These are phyloP conservation scores for Rhodotorula sp. DNA, from an alignment of 1,284 basidiomycete genomes.

Conservation along the genomic window DNA sequence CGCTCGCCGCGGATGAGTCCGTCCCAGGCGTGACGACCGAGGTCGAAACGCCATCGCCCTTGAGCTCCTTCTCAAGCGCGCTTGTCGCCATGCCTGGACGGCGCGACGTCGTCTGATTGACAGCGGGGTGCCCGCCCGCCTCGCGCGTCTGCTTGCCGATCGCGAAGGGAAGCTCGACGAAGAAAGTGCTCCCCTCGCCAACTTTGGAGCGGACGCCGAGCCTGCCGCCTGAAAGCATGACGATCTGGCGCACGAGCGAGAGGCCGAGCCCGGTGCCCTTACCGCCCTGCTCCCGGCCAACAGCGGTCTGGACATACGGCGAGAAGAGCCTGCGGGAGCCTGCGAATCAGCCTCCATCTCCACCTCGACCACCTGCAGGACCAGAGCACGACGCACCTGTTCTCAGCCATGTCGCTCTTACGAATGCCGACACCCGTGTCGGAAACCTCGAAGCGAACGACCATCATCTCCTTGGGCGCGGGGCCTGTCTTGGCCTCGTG, in stretches of 20 bases:
- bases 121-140: neutral
- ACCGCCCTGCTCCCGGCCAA: conserved; percentile 70
- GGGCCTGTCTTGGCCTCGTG: conserved; percentile 31
- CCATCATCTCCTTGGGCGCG: conserved; percentile 44
- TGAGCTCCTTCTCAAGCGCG: conserved; percentile 6
- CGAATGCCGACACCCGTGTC: conserved; percentile 80
- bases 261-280: conserved; percentile 58
- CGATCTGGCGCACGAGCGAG: conserved; percentile 84
- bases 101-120: neutral
- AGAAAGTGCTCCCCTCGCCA: conserved; percentile 62
- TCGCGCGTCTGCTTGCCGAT: conserved; percentile 13
- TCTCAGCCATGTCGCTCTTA: conserved; percentile 68
- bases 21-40: conserved; percentile 6
- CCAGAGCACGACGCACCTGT: conserved; percentile 53
- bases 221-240: conserved; percentile 76
- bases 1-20: conserved; percentile 19
- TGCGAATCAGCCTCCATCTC: neutral
- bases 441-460: conserved; percentile 75
- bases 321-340: conserved; percentile 39
- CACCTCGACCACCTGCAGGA: neutral
- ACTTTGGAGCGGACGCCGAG: conserved; percentile 60
- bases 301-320: conserved; percentile 52
- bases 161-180: conserved; percentile 66
- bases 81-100: neutral
- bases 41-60: conserved; percentile 3